Percentiles rank a stretch among this genome's conserved stretches.
Conservation (phyloP, 179 eudicot species). For the Silene coronaria region DNA sequence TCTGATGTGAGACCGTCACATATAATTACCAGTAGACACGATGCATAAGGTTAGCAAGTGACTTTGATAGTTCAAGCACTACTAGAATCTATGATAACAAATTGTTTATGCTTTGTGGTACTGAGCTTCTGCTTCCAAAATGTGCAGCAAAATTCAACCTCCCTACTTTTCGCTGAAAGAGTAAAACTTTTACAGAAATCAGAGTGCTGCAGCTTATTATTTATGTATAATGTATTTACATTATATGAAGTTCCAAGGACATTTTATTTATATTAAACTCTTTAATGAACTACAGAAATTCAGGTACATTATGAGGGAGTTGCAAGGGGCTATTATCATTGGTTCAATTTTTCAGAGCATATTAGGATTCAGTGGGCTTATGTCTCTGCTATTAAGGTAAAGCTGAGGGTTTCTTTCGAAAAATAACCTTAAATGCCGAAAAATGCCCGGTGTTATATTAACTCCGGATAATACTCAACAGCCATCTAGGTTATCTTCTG, state of each 20-base stretch:
- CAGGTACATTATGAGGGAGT: slow-evolving; percentile 88
- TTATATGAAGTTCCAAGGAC: slow-evolving; percentile 18
- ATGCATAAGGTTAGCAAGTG: neutral
- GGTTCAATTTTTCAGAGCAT: slow-evolving; percentile 80
- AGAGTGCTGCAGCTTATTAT: neutral
- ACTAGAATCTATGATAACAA: neutral
- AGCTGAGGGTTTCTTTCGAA: neutral
- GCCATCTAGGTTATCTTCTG: neutral
- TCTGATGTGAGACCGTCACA: neutral
- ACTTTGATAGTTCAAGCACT: neutral
- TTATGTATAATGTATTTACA: neutral
- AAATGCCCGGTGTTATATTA: neutral
- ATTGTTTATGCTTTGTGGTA: neutral
- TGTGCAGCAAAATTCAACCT: neutral
- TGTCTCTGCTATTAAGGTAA: slow-evolving; percentile 78
- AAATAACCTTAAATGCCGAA: neutral
- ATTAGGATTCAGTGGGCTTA: slow-evolving; percentile 82
- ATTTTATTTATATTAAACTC: neutral
- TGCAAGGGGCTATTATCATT: slow-evolving; percentile 89
- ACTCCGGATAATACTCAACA: neutral
- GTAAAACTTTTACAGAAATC: neutral
- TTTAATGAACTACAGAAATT: slow-evolving; percentile 59
- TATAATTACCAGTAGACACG: neutral
- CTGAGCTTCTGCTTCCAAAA: neutral
- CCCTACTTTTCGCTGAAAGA: neutral